Base-by-base conservation (phyloP, 2,329 filamentous ascomycete species). In the Pezizomycotina sp. region DNA sequence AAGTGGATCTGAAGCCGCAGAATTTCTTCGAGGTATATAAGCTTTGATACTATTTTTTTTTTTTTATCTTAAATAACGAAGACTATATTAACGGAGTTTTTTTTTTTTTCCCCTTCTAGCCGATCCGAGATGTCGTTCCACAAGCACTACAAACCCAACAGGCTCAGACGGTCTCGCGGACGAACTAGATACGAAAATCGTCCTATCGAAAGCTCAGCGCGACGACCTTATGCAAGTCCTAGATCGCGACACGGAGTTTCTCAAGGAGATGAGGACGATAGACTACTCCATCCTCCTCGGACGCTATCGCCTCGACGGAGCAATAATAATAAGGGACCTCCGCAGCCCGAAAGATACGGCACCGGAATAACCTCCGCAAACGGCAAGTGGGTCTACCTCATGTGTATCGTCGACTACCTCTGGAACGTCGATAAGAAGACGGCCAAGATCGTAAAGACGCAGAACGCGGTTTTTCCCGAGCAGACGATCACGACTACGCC, bases 1-100 rank as follows among this genome's bases (percentile, higher is more conserved):
- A 49, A 50, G 19, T 50, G 48, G 47, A 52, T 46, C 35, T 50
- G 25, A 51, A 52, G 27, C 48, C 45, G 29, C 48, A 48, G 31
- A 27, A 40, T 12, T 51, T 51, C 28, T 52, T 51, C 47, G 8
- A 40, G 50, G 16, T 43, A 52, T 29, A 32, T 52, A 23, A 42
- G 50, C 6, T 48, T 43, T 13, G 48, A 51, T 40, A 36, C 33
- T 16, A 43, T 43, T 22, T 38, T n/a, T n/a, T n/a, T n/a, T n/a
- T n/a, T n/a, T n/a, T n/a, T n/a, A n/a, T n/a, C n/a, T n/a, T n/a
- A n/a, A n/a, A n/a, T n/a, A n/a, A n/a, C n/a, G n/a, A n/a, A n/a
- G n/a, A n/a, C n/a, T n/a, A n/a, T n/a, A n/a, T n/a, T n/a, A n/a
- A n/a, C n/a, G n/a, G n/a, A n/a, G n/a, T n/a, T n/a, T n/a, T n/a